Evolutionary conservation across 1,284 basidiomycete genomes (phyloP).

Genomic region (Irpex sp.): DNA sequence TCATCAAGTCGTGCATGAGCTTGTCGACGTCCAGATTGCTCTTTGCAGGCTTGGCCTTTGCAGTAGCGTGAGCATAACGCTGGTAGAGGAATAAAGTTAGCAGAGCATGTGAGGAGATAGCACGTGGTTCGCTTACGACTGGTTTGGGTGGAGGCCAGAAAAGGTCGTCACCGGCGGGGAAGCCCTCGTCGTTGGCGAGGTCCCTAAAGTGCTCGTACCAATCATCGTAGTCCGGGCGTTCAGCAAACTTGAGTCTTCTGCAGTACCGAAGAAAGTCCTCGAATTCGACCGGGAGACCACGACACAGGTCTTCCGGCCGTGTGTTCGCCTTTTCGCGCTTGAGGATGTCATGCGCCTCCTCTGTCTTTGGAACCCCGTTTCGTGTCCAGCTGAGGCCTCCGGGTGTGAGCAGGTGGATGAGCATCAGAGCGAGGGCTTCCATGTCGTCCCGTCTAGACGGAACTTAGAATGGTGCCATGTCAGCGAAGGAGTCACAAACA

Average conservation of each 20-base stretch:
- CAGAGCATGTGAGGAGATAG: background rate
- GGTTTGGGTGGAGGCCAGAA: slow-evolving; percentile 60
- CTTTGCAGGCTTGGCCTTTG: background rate
- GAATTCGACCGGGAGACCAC: slow-evolving; percentile 60
- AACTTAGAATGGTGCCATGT: slow-evolving; percentile 32
- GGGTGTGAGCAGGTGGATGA: slow-evolving; percentile 71
- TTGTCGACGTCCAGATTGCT: slow-evolving; percentile 38
- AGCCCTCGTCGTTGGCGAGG: slow-evolving; percentile 55
- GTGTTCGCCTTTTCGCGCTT: slow-evolving; percentile 56
- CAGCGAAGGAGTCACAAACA: background rate
- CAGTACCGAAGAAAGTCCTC: slow-evolving; percentile 71
- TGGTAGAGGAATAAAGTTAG: slow-evolving; percentile 4
- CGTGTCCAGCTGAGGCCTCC: slow-evolving; percentile 72
- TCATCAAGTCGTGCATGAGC: slow-evolving; percentile 51
- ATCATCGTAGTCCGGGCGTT: slow-evolving; percentile 55
- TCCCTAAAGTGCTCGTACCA: slow-evolving; percentile 59
- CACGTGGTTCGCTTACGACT: slow-evolving; percentile 15
- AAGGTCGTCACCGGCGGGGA: slow-evolving; percentile 50
- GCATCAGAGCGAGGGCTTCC: slow-evolving; percentile 69
- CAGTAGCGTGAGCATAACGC: slow-evolving; percentile 9
- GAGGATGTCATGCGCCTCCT: slow-evolving; percentile 52
- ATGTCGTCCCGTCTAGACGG: slow-evolving; percentile 72
- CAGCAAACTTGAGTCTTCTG: slow-evolving; percentile 58
- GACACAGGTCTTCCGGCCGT: slow-evolving; percentile 61
- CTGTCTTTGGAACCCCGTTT: slow-evolving; percentile 66